Conservation (phyloP, 306 rosid genomes). For the Vicia villosa region DNA sequence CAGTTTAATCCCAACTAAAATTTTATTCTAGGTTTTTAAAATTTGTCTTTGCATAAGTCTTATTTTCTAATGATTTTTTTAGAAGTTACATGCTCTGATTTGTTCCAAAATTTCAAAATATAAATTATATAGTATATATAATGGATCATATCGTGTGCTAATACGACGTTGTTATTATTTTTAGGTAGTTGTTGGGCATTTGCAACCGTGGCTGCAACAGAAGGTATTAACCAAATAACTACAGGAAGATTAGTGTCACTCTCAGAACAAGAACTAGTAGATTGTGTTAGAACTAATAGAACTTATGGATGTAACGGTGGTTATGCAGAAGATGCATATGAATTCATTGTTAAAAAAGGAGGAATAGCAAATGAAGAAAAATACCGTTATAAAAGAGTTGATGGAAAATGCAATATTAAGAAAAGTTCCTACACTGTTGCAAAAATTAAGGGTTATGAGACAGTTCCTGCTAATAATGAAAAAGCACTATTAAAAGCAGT, state of each 20-base stretch:
- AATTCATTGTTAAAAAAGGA: slow-evolving; percentile 25
- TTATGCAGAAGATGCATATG: slow-evolving; percentile 9
- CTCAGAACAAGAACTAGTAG: slow-evolving; percentile 40
- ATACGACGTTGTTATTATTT: too few relatives aligned
- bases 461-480: slow-evolving; percentile 33
- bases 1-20: background rate
- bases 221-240: slow-evolving; percentile 19
- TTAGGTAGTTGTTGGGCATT: slow-evolving; percentile 41
- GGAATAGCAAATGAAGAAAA: slow-evolving; percentile 35
- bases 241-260: slow-evolving; percentile 32
- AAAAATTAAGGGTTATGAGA: slow-evolving; percentile 23
- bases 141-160: too few relatives aligned
- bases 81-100: too few relatives aligned
- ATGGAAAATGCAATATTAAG: slow-evolving; percentile 10
- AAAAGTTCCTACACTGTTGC: background rate
- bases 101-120: too few relatives aligned
- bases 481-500: slow-evolving; percentile 24
- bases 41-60: background rate
- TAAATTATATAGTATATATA: too few relatives aligned
- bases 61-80: background rate
- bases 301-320: slow-evolving; percentile 32
- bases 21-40: background rate
- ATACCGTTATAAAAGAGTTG: slow-evolving; percentile 20
- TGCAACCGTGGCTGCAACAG: slow-evolving; percentile 30
- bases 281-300: slow-evolving; percentile 28